Conservation (phyloP, 371 early-diverging fungal species). For the Syncephalastrum sp. region DNA sequence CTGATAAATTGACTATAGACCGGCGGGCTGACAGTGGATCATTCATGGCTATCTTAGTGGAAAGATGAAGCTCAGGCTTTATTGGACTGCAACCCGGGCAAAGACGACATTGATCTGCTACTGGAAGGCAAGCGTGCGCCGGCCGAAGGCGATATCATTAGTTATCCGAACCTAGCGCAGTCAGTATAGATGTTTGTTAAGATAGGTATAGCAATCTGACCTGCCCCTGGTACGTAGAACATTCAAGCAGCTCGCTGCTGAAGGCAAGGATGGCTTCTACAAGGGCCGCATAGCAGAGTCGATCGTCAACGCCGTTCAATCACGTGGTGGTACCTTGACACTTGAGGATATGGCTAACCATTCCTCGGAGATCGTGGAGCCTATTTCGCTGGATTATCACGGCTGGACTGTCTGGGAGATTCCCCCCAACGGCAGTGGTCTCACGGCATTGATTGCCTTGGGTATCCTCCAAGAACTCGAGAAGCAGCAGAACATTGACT, state of each 20-base stretch:
- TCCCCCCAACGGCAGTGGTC: conserved; percentile 81
- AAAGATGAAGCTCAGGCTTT: conserved; percentile 41
- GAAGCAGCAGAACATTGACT: conserved; percentile 35
- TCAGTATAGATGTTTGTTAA: conserved; percentile 16
- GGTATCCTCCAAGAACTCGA: conserved; percentile 69
- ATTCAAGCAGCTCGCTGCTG: conserved; percentile 55
- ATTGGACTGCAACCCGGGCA: conserved; percentile 37
- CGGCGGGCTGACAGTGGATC: neutral
- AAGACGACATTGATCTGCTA: conserved; percentile 50
- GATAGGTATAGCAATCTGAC: neutral
- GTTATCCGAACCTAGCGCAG: conserved; percentile 60
- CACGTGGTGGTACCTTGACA: conserved; percentile 73
- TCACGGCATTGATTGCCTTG: conserved; percentile 70
- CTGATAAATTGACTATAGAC: neutral
- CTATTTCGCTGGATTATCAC: conserved; percentile 68
- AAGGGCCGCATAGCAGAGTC: conserved; percentile 73
- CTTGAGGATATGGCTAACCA: conserved; percentile 74
- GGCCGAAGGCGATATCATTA: conserved; percentile 64
- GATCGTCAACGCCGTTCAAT: conserved; percentile 63
- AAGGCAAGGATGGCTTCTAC: conserved; percentile 81
- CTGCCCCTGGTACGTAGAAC: conserved; percentile 34
- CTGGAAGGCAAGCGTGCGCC: conserved; percentile 63
- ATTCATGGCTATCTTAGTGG: conserved; percentile 49
- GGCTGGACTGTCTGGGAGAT: conserved; percentile 70
- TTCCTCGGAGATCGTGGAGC: conserved; percentile 53